Evolutionary conservation across 2,329 filamentous ascomycete genomes (phyloP).

Genomic region (Didymella segeticola): DNA sequence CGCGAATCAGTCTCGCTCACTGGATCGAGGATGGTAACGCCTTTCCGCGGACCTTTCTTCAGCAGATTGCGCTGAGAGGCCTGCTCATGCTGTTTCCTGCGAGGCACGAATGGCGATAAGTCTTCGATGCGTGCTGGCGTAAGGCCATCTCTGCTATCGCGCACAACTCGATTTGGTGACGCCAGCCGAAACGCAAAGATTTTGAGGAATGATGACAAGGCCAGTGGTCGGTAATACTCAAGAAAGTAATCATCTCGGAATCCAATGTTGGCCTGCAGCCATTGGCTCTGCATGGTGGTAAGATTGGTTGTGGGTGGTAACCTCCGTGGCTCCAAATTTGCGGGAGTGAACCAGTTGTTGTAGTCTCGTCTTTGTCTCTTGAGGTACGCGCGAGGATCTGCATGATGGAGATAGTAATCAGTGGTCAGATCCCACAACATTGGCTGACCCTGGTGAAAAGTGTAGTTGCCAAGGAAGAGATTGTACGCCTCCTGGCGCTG

Average conservation of each 20-base stretch:
- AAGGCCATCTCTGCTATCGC: slow-evolving; percentile 76
- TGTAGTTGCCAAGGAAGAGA: slow-evolving; percentile 94
- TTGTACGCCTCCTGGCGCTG: slow-evolving; percentile 98
- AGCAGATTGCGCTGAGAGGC: slow-evolving; percentile 66
- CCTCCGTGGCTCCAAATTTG: slow-evolving; percentile 69
- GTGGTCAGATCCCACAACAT: slow-evolving; percentile 97
- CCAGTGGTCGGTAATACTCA: slow-evolving; percentile 91
- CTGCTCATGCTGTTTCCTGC: slow-evolving; percentile 60
- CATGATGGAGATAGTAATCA: slow-evolving; percentile 95
- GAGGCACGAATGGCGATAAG: slow-evolving; percentile 85
- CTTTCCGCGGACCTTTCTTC: slow-evolving; percentile 70
- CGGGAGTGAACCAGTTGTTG: slow-evolving; percentile 85
- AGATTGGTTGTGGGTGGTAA: slow-evolving; percentile 60
- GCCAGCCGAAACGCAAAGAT: slow-evolving; percentile 94
- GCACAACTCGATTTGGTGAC: slow-evolving; percentile 77
- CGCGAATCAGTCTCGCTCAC: slow-evolving; percentile 48
- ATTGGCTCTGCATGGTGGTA: slow-evolving; percentile 40
- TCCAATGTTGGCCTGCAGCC: slow-evolving; percentile 50
- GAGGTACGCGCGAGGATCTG: slow-evolving; percentile 77
- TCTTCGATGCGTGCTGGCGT: slow-evolving; percentile 79
- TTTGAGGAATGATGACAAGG: slow-evolving; percentile 87
- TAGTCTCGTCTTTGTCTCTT: slow-evolving; percentile 72
- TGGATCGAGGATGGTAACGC: slow-evolving; percentile 72
- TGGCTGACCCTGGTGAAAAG: slow-evolving; percentile 83
- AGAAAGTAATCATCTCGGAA: slow-evolving; percentile 95